Evolutionary conservation across 345 rosid genomes (phyloP).

Genomic region (Bretschneidera sinensis): DNA sequence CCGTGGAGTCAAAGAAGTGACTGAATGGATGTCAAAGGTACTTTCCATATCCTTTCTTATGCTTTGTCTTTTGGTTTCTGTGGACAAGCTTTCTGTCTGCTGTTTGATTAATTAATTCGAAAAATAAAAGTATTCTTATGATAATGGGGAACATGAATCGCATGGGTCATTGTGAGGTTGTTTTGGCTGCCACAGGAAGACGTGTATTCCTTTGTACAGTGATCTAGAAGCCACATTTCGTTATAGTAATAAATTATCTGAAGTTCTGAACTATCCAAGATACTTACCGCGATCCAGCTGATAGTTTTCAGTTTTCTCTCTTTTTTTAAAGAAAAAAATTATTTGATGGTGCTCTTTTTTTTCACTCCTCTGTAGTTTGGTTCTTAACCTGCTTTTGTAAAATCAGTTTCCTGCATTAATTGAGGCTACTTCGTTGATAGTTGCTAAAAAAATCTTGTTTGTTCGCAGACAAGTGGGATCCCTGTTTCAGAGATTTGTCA

Average conservation of each 20-base stretch:
- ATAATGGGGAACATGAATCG: neutral
- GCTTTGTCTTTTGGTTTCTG: neutral
- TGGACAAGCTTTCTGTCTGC: no score
- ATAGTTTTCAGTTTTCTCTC: neutral
- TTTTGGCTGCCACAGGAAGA: neutral
- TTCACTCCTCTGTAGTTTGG: no score
- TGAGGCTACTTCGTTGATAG: neutral
- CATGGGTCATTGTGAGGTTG: no score
- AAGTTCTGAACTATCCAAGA: neutral
- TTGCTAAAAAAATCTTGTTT: constrained; percentile 7
- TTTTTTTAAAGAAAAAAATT: no score
- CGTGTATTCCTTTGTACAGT: neutral
- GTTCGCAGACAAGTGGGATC: constrained; percentile 69
- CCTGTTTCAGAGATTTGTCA: constrained; percentile 60
- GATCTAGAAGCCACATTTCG: no score
- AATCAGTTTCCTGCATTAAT: neutral
- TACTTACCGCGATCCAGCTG: no score
- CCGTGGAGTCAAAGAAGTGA: constrained; percentile 79
- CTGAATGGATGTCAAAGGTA: constrained; percentile 95
- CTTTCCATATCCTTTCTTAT: constrained; percentile 5
- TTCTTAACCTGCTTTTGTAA: no score
- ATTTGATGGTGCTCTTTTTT: neutral
- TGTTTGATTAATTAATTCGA: no score
- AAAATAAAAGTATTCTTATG: neutral
- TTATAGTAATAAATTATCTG: neutral